phyloP scores from a whole-genome alignment of 169 alveolate genomes.

The Plasmodium sp. region DNA sequence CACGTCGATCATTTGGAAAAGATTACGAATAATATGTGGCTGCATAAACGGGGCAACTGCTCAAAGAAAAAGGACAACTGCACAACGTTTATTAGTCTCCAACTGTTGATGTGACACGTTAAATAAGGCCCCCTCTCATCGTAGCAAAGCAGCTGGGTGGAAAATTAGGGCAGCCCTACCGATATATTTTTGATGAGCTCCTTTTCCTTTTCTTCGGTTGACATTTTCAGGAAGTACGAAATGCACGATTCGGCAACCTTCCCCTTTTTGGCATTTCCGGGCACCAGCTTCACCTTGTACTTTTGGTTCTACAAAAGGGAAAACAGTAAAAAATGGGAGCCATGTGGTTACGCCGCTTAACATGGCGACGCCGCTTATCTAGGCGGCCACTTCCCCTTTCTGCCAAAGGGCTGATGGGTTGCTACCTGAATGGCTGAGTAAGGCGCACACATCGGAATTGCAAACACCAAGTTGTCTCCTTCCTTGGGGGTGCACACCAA shows the following conservation, averaged over 20 bases:
- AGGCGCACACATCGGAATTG: slow-evolving; percentile 74
- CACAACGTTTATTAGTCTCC: neutral
- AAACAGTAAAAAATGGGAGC: neutral
- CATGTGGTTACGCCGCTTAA: neutral
- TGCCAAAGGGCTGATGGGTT: neutral
- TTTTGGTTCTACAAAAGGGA: slow-evolving; percentile 31
- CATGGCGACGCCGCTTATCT: too few species aligned
- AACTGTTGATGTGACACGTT: neutral
- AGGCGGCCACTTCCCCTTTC: neutral
- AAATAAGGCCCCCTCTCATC: neutral
- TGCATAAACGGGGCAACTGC: neutral
- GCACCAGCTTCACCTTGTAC: slow-evolving; percentile 77
- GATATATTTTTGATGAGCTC: slow-evolving; percentile 48
- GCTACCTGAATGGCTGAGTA: slow-evolving; percentile 55
- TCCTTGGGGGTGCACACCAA: slow-evolving; percentile 41
- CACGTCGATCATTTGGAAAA: neutral
- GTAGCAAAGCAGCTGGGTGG: neutral
- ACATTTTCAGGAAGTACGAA: slow-evolving; percentile 24
- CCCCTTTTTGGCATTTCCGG: slow-evolving; percentile 85
- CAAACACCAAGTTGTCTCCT: slow-evolving; percentile 34
- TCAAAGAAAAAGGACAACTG: neutral
- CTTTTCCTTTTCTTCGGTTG: slow-evolving; percentile 47
- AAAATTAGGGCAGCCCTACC: neutral
- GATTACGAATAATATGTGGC: neutral
- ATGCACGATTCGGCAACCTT: slow-evolving; percentile 78